These are phyloP conservation scores for Clonostachys rhizophaga DNA, from an alignment of 2,329 filamentous ascomycete species.

Conservation along the genomic window DNA sequence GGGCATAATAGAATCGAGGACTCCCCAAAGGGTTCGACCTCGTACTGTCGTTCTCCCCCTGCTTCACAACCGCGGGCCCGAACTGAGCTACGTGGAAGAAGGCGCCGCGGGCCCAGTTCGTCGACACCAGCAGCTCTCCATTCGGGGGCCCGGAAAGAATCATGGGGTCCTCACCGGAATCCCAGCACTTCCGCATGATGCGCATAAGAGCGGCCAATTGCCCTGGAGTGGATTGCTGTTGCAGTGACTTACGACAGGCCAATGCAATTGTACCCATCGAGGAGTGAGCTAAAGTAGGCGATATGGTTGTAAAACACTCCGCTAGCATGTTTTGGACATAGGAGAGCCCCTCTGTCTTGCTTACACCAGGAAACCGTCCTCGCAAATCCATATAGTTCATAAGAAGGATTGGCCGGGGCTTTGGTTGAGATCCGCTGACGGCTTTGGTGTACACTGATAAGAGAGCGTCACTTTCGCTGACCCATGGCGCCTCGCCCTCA, in stretches of 20 bases:
- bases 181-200: constrained; percentile 9
- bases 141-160: constrained; percentile 22
- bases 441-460: constrained; percentile 28
- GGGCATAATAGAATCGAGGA: not conserved
- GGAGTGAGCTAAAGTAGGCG: constrained; percentile 9
- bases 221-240: constrained; percentile 22
- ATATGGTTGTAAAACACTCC: constrained; percentile 11
- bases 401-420: constrained; percentile 12
- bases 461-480: constrained; percentile 40
- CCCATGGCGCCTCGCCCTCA: constrained; percentile 17
- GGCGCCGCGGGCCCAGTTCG: constrained; percentile 30
- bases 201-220: constrained; percentile 22
- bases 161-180: constrained; percentile 8
- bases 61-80: constrained; percentile 14
- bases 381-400: constrained; percentile 17
- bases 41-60: not conserved
- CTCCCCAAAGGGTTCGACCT: constrained; percentile 9
- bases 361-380: constrained; percentile 11
- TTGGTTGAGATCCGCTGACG: constrained; percentile 10
- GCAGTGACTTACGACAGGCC: constrained; percentile 21
- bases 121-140: constrained; percentile 22
- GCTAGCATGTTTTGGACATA: constrained; percentile 19
- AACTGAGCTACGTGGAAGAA: constrained; percentile 30
- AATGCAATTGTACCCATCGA: constrained; percentile 19
- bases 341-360: constrained; percentile 5